phyloP scores from a whole-genome alignment of 768 basidiomycete genomes.

The Roridomyces roridus region DNA sequence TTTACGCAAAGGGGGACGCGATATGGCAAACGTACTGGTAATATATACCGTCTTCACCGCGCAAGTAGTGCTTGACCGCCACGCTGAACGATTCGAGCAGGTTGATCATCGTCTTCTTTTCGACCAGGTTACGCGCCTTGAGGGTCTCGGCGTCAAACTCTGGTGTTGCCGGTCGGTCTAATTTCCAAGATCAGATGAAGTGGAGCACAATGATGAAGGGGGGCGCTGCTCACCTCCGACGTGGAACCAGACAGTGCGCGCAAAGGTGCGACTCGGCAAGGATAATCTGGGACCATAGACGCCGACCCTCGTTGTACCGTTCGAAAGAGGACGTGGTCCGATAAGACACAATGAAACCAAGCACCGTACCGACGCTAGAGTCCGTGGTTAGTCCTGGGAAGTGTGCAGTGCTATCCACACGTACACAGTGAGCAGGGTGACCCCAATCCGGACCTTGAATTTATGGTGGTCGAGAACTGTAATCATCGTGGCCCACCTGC shows the following conservation, averaged over 20 bases:
- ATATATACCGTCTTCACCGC: constrained; percentile 55
- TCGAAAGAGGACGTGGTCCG: constrained; percentile 76
- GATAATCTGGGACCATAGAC: constrained; percentile 74
- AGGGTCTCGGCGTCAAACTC: constrained; percentile 33
- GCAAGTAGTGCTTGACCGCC: constrained; percentile 72
- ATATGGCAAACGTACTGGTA: constrained; percentile 31
- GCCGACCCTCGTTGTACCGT: constrained; percentile 77
- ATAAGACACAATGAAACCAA: constrained; percentile 79
- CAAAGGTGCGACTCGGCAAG: constrained; percentile 60
- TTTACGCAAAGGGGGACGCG: background rate
- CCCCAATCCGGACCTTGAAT: constrained; percentile 48
- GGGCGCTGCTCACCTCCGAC: constrained; percentile 53
- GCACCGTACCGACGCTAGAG: constrained; percentile 60
- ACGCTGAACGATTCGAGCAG: constrained; percentile 70
- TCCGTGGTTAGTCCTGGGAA: background rate
- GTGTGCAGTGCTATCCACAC: constrained; percentile 26
- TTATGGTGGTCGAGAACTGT: constrained; percentile 55
- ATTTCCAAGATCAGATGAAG: constrained; percentile 26
- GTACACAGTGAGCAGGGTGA: constrained; percentile 74
- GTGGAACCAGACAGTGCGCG: constrained; percentile 73
- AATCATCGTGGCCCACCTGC: constrained; percentile 71
- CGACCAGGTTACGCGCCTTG: constrained; percentile 58
- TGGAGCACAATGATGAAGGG: constrained; percentile 26
- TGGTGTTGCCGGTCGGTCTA: constrained; percentile 17
- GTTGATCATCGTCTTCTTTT: constrained; percentile 75